Evolutionary conservation across 495 filamentous ascomycete species (phyloP), one percentile per base, ranked within the genome.

Genomic region (Penicillium mononematosum): DNA sequence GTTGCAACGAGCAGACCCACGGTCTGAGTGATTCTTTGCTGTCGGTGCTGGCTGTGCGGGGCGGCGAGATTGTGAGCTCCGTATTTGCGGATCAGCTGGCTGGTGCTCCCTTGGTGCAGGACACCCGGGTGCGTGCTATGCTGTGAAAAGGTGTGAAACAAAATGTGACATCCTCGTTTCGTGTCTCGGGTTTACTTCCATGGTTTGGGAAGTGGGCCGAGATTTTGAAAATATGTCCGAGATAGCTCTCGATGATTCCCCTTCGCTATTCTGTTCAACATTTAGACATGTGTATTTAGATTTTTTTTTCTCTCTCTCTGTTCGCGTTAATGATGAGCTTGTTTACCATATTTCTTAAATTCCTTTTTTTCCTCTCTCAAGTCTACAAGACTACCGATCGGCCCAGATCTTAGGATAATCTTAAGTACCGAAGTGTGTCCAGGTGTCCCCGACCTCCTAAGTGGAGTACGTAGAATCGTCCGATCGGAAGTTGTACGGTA

Each of bases 1-100:
- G 94, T 1, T 97, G 92, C 70, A 94, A 91, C 64, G 91, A 98
- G 74, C 83, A 79, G 56, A 96, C 90, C 27, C 94, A 97, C 69
- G 94, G 94, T 75, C 66, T 93, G 60, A 90, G 88, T 59, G 90
- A 93, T 71, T 90, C 86, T 19, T 73, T 95, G 32, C 76, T 95
- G 20, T 92, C 88, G 3, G 86, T 94, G 50, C 72, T 93, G 53
- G 87, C 90, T 0, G 80, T 84, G 10, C 77, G 90, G 55, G 86
- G 87, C 46, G 90, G 86, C 17, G 88, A 93, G 68, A 84, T 95
- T 59, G 88, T 92, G 17, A 73, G 83, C 39, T 89, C 83, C 19
- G 85, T 95, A 45, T 93, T 92, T 67, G 83, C 81, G 19, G 68
- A 73, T 22, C 69, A 76, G 61, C 60, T 78, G 46, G 62, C 68